Base-by-base conservation (phyloP, 306 rosid species). In the Fragaria ananassa region DNA sequence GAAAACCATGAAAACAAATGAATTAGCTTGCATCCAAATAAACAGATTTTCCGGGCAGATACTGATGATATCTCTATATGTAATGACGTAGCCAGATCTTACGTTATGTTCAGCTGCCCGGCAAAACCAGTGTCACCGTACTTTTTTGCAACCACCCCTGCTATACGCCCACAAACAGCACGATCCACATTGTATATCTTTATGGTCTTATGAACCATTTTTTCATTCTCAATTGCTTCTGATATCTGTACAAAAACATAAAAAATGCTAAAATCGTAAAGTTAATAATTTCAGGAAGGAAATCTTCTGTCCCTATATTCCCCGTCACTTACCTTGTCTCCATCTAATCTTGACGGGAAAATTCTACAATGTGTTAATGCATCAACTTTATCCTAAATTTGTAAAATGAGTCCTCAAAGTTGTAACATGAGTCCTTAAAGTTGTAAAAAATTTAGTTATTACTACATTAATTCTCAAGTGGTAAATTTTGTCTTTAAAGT, bases 81-180 rank as follows among this genome's bases (percentile, higher is more conserved):
- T 18, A 19, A 64, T 71, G 74, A 46, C 47, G 68, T 81, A 60
- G 72, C 54, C 65, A 57, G 64, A 85, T 79, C 97, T 85, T 89
- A 92, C 97, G 87, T 89, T 84, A 95, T 82, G 85, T 95, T 92
- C 84, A 95, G 81, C 85, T 88, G 98, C 75, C 98, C 98, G 67
- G 98, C 93, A 83, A 95, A 95, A 79, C 97, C 98, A 82, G 97
- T 88, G 71, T 95, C 98, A 70, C 98, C 97, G 41, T 95, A 92
- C 83, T 95, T 95, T 90, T 92, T 95, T 29, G 98, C 97, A 83
- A 95, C 84, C 69, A 76, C 86, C 72, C 98, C 98, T 44, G 97
- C 92, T 64, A 95, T 82, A 41, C 98, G 96, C 50, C 98, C 98
- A 82, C 98, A 90, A 51, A 80, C 96, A 81, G 97, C 93, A 50